phyloP scores from a whole-genome alignment of 345 rosid genomes.

The Physaria fendleri region DNA sequence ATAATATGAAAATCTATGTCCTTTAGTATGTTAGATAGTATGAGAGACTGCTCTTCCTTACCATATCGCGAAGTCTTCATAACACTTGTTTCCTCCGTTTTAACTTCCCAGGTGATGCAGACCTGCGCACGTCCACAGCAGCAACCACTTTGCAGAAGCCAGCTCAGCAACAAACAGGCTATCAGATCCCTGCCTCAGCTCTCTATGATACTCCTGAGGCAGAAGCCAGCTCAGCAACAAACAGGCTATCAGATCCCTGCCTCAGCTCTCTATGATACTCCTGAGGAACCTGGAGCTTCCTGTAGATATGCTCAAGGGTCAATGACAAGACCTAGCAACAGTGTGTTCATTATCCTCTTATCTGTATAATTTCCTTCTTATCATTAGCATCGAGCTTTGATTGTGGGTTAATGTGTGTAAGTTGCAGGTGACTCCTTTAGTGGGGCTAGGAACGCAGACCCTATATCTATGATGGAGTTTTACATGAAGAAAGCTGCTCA shows the following conservation, averaged over 20 bases:
- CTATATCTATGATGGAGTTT: conserved; percentile 97
- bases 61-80: conserved; percentile 10
- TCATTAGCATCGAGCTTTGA: conserved; percentile 5
- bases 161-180: conserved; percentile 51
- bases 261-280: conserved; percentile 69
- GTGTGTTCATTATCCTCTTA: conserved; percentile 12
- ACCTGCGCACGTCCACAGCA: conserved; percentile 41
- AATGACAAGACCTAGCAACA: conserved; percentile 42
- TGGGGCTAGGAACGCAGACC: conserved; percentile 51
- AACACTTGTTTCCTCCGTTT: neutral
- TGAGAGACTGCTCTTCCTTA: neutral
- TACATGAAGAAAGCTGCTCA: conserved; percentile 96
- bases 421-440: conserved; percentile 34
- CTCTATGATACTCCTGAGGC: conserved; percentile 63
- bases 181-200: conserved; percentile 88
- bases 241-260: conserved; percentile 79
- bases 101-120: conserved; percentile 39
- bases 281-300: conserved; percentile 45
- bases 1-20: neutral
- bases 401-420: conserved; percentile 5
- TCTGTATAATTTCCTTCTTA: neutral
- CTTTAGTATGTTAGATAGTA: neutral
- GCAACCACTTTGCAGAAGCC: conserved; percentile 40
- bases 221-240: conserved; percentile 48
- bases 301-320: conserved; percentile 31